Percentiles rank a stretch among this genome's conserved stretches.
These are phyloP conservation scores for Oenanthe sinensis DNA, from an alignment of 129 eudicot species.

Conservation along the genomic window DNA sequence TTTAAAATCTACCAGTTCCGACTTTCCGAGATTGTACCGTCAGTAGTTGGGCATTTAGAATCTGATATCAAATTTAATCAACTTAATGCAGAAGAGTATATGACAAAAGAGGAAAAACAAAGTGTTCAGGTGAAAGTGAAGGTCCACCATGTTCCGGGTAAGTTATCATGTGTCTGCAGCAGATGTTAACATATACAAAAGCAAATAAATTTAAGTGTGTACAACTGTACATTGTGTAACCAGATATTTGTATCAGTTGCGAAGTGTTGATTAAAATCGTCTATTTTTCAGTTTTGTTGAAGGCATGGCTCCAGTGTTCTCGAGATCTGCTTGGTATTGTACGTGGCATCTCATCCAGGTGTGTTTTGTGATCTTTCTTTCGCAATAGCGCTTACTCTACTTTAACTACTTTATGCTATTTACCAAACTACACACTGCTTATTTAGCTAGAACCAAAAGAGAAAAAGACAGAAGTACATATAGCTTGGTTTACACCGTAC, in stretches of 20 bases:
- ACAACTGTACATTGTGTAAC: neutral
- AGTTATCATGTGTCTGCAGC: constrained; percentile 12
- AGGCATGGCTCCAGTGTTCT: constrained; percentile 98
- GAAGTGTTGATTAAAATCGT: neutral
- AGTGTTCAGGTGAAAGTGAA: constrained; percentile 66
- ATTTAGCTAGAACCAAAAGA: neutral
- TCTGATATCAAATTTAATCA: neutral
- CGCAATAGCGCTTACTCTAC: neutral
- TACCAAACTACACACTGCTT: neutral
- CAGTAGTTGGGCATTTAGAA: neutral
- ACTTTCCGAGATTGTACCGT: neutral
- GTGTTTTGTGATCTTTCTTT: neutral
- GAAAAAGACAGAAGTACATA: neutral
- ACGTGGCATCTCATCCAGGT: constrained; percentile 99
- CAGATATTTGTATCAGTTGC: neutral
- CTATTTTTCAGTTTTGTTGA: constrained; percentile 68
- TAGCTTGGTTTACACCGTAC: neutral
- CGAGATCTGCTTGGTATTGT: constrained; percentile 92
- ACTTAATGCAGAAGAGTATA: constrained; percentile 67
- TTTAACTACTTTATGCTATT: neutral
- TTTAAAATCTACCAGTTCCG: neutral
- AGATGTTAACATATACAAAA: neutral
- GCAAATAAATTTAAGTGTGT: neutral
- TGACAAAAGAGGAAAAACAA: constrained; percentile 67
- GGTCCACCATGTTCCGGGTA: constrained; percentile 99